Percentiles rank a stretch among this genome's conserved stretches.
Evolutionary conservation across 1,284 basidiomycete species (phyloP).

Genomic region (Ceratobasidium sp.): DNA sequence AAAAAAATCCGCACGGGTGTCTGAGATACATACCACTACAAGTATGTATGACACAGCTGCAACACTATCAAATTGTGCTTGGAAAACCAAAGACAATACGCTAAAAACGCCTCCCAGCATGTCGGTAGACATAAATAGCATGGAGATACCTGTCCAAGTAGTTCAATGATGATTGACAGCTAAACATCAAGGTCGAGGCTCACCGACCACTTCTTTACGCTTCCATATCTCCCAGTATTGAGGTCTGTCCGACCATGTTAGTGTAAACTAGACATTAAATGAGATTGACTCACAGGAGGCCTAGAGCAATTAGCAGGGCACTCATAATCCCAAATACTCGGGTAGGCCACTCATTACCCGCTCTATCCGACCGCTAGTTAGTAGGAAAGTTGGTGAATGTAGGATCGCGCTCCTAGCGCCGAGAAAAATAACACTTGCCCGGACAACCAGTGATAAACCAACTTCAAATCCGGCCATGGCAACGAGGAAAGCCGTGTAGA

Average conservation of each 20-base stretch:
- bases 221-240: conserved; percentile 72
- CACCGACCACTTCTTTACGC: conserved; percentile 69
- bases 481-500: conserved; percentile 48
- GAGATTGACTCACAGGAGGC: conserved; percentile 58
- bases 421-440: conserved; percentile 50
- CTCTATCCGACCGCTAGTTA: conserved; percentile 52
- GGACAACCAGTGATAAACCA: conserved; percentile 64
- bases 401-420: conserved; percentile 25
- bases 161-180: neutral
- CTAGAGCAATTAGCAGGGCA: conserved; percentile 65
- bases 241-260: conserved; percentile 47
- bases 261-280: neutral
- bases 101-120: conserved; percentile 75
- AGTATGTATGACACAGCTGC: conserved; percentile 68
- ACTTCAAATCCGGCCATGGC: conserved; percentile 65
- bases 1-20: neutral
- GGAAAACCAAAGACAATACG: conserved; percentile 73
- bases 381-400: conserved; percentile 29
- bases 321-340: conserved; percentile 71
- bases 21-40: conserved; percentile 58
- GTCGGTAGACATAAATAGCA: conserved; percentile 74
- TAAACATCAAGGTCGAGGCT: neutral
- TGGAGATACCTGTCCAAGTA: conserved; percentile 57
- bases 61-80: conserved; percentile 66
- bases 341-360: conserved; percentile 57